Conservation (phyloP, 192 early-diverging fungal genomes). For the Dispira simplex region DNA sequence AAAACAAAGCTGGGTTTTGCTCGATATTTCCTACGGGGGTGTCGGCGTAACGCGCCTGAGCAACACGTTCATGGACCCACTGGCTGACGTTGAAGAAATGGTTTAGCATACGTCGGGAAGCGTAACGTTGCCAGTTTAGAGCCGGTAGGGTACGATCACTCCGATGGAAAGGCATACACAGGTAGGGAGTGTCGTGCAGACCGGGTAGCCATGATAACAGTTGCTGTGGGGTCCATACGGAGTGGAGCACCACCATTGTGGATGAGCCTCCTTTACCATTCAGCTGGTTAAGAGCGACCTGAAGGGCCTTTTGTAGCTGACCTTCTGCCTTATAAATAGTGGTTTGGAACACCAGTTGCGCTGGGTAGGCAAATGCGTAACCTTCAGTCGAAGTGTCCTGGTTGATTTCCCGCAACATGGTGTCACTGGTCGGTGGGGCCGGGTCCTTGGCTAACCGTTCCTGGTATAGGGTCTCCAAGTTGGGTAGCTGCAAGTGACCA, state of each 20-base stretch:
- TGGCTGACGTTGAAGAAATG: slow-evolving; percentile 57
- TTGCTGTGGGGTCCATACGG: slow-evolving; percentile 33
- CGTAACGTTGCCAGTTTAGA: slow-evolving; percentile 71
- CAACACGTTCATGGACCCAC: slow-evolving; percentile 58
- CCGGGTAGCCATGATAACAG: slow-evolving; percentile 29
- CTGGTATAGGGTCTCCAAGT: slow-evolving; percentile 46
- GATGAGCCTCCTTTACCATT: slow-evolving; percentile 43
- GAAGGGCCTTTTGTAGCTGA: slow-evolving; percentile 29
- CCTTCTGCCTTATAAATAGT: slow-evolving; percentile 16
- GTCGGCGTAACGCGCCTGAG: slow-evolving; percentile 63
- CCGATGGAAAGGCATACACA: slow-evolving; percentile 51
- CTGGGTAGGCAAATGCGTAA: slow-evolving; percentile 26
- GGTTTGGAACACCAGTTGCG: slow-evolving; percentile 16
- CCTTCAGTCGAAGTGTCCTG: slow-evolving; percentile 12
- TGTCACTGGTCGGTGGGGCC: slow-evolving; percentile 13
- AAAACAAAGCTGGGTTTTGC: slow-evolving; percentile 59
- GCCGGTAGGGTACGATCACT: slow-evolving; percentile 57
- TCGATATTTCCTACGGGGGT: slow-evolving; percentile 86
- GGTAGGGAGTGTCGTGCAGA: slow-evolving; percentile 51
- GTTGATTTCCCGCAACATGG: not conserved
- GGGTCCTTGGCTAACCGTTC: slow-evolving; percentile 20
- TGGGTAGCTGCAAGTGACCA: slow-evolving; percentile 51
- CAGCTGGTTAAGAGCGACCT: slow-evolving; percentile 39
- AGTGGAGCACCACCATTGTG: slow-evolving; percentile 58
- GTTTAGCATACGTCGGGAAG: slow-evolving; percentile 51